Percentiles rank a stretch among this genome's conserved stretches.
phyloP scores from a whole-genome alignment of 345 rosid species.

The Theobroma cacao region DNA sequence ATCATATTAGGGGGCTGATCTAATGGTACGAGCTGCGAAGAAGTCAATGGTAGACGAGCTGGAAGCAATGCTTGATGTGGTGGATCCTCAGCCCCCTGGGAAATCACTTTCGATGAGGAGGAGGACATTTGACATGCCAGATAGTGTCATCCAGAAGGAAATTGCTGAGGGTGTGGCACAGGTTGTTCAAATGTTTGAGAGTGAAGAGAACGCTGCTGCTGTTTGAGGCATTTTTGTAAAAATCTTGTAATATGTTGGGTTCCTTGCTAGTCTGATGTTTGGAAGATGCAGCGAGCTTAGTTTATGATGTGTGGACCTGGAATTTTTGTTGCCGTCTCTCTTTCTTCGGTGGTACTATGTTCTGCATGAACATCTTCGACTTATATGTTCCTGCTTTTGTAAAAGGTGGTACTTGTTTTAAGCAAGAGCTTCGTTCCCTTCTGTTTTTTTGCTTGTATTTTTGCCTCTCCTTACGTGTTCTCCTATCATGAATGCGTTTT shows the following conservation, averaged over 20 bases:
- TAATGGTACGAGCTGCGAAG: conserved; percentile 77
- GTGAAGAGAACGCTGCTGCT: conserved; percentile 28
- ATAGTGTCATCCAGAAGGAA: conserved; percentile 58
- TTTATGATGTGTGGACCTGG: conserved; percentile 2
- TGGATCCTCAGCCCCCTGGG: conserved; percentile 80
- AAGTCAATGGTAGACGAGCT: conserved; percentile 86
- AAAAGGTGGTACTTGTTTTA: background rate
- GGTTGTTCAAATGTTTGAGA: conserved; percentile 71
- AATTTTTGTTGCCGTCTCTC: background rate
- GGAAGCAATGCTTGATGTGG: conserved; percentile 87
- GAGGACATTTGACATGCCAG: conserved; percentile 91
- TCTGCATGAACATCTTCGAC: background rate
- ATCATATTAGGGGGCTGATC: conserved; percentile 63
- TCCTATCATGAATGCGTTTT: background rate
- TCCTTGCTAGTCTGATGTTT: background rate
- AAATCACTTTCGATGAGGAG: conserved; percentile 70
- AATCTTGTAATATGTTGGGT: background rate
- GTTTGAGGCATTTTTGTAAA: background rate
- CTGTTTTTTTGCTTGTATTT: too few relatives aligned
- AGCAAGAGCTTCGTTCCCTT: background rate
- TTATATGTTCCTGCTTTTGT: background rate
- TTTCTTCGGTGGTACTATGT: background rate
- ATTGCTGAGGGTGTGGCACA: conserved; percentile 83
- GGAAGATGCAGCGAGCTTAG: conserved; percentile 4
- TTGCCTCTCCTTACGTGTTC: too few relatives aligned